A percentile compares a stretch with the other conserved stretches of the same genome.
Evolutionary conservation across 257 asterid species (phyloP).

Genomic region (Phtheirospermum japonicum): DNA sequence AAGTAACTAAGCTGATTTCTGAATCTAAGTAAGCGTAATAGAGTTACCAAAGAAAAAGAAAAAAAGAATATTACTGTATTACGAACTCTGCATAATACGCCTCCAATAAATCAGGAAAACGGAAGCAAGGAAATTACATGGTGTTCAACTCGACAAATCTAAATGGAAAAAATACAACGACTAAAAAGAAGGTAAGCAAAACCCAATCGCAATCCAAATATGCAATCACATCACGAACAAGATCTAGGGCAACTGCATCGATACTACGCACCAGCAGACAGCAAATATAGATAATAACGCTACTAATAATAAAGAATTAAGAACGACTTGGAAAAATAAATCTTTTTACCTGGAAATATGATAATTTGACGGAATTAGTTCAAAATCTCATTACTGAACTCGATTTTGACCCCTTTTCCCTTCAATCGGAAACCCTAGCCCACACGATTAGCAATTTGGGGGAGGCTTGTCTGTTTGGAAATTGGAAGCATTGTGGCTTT

Average conservation of each 20-base stretch:
- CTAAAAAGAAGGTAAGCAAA: not conserved
- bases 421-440: conserved; percentile 34
- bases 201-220: not conserved
- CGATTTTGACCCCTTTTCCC: not conserved
- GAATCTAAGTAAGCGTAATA: not conserved
- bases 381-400: not conserved
- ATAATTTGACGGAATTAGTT: conserved; percentile 9
- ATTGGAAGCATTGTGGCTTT: conserved; percentile 9
- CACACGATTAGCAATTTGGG: conserved; percentile 17
- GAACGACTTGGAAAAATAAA: not conserved
- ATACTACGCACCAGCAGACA: not conserved
- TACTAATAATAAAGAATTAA: not conserved
- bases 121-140: conserved; percentile 4
- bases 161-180: not conserved
- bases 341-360: conserved; percentile 23
- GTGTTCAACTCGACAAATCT: conserved; percentile 7
- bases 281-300: not conserved
- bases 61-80: not conserved
- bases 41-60: too few relatives aligned
- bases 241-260: conserved; percentile 30
- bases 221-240: conserved; percentile 14
- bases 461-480: not conserved
- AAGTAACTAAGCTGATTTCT: conserved; percentile 10
- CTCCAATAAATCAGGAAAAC: conserved; percentile 10
- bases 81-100: conserved; percentile 1